Percentiles rank a stretch among this genome's conserved stretches.
These are phyloP conservation scores for Aspergillus fumigatus DNA, from an alignment of 2,329 filamentous ascomycete species.

Conservation along the genomic window DNA sequence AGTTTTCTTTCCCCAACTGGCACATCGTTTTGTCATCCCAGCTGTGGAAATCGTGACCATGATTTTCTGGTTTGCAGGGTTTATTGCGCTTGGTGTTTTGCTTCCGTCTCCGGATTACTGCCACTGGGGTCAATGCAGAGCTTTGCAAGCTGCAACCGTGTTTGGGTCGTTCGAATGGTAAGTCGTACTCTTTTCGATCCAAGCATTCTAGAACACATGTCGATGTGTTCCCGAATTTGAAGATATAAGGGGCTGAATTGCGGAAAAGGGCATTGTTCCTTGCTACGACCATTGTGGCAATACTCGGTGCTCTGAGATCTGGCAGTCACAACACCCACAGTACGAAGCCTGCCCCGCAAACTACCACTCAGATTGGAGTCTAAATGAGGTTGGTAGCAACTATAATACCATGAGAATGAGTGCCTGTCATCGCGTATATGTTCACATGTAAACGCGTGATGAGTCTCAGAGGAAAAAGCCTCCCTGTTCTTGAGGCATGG, in stretches of 20 bases:
- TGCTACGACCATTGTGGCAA: conserved; percentile 47
- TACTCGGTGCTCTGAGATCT: conserved; percentile 44
- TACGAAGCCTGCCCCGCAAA: conserved; percentile 21
- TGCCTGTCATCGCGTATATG: neutral
- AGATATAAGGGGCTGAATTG: conserved; percentile 3
- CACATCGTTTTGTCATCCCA: conserved; percentile 63
- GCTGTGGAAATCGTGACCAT: conserved; percentile 67
- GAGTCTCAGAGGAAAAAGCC: neutral
- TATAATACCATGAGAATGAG: neutral
- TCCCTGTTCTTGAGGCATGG: neutral
- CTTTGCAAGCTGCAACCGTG: conserved; percentile 51
- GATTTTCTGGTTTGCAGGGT: conserved; percentile 87
- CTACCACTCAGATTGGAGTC: conserved; percentile 15
- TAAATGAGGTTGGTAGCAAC: conserved; percentile 1
- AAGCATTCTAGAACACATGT: neutral
- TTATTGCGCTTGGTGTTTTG: conserved; percentile 68
- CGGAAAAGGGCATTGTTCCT: conserved; percentile 41
- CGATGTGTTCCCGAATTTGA: neutral
- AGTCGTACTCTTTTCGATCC: conserved; percentile 10
- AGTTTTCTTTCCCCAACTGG: conserved; percentile 55
- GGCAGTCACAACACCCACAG: conserved; percentile 21
- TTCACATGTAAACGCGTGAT: neutral
- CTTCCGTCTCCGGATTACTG: conserved; percentile 55
- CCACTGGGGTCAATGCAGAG: conserved; percentile 52
- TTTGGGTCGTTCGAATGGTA: conserved; percentile 49